Base-by-base conservation (phyloP, 768 basidiomycete genomes). In the Rhodocollybia butyracea region DNA sequence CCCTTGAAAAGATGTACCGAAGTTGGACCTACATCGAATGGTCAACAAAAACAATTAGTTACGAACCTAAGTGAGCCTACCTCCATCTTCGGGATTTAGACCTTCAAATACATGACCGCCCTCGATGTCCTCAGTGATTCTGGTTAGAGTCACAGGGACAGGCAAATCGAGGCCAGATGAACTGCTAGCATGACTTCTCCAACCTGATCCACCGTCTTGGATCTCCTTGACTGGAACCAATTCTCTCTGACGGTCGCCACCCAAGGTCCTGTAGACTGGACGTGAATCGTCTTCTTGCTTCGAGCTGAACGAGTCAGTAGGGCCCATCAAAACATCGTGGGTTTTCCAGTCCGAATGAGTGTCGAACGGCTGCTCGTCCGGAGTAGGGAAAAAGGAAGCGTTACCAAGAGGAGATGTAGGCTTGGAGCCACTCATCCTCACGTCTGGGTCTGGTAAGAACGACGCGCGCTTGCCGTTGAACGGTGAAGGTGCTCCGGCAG, bases 31-130 rank as follows among this genome's bases (percentile, higher is more conserved):
- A 29, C 36, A 41, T 51, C 36, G 38, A 50, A 26, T 13, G 48
- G 57, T 58, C 40, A 57, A 39, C 24, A 24, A 53, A 34, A 40
- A 41, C 30, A 29, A 36, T 11, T 17, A 24, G 21, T 34, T 54
- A 42, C 38, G 27, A 60, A 22, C 51, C 19, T 38, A 21, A 51
- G 19, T 19, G 22, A 2, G 76, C 77, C 48, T 62, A 84, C 86
- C 80, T 47, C 75, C 79, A 39, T 80, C 78, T 57, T 87, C 88
- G 6, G 84, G 77, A 74, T 99, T 98, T 47, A 82, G 75, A 2
- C 75, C 91, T 67, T 98, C 94, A 36, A 97, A 70, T 7, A 85
- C 63, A 53, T 89, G 83, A 27, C 75, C 78, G 4, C 83, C 85
- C 10, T 90, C 86, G n/a, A 88, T 75, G 21, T 76, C 78, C 2